These are phyloP conservation scores for Candida anutae DNA, from an alignment of 1,139 yeast genomes.

Conservation along the genomic window DNA sequence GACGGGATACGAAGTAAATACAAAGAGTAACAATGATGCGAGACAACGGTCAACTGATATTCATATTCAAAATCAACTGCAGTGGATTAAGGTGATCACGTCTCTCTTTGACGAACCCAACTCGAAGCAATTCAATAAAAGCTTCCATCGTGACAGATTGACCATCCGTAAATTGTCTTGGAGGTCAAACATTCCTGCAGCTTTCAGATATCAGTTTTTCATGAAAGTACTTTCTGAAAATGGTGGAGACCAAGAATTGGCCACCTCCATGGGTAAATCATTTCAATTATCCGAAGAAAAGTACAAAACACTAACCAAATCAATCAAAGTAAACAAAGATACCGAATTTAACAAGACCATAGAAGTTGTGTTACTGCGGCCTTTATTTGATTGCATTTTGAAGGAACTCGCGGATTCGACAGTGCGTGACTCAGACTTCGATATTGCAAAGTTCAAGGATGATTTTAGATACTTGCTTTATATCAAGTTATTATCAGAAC, in stretches of 20 bases:
- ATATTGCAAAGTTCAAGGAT: constrained; percentile 13
- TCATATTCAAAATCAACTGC: constrained; percentile 15
- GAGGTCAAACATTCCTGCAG: constrained; percentile 30
- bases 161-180: constrained; percentile 28
- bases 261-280: constrained; percentile 10
- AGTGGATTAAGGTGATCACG: constrained; percentile 18
- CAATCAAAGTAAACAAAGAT: constrained; percentile 25
- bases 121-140: constrained; percentile 18
- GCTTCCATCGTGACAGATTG: constrained; percentile 22
- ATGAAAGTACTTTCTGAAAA: constrained; percentile 16
- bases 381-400: constrained; percentile 22
- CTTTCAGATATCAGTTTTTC: constrained; percentile 22
- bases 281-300: constrained; percentile 16
- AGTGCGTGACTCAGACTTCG: constrained; percentile 5
- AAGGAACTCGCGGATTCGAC: constrained; percentile 9
- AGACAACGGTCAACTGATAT: constrained; percentile 14
- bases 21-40: constrained; percentile 15
- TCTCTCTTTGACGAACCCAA: constrained; percentile 12
- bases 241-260: constrained; percentile 11
- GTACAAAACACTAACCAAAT: constrained; percentile 17
- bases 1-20: constrained; percentile 21
- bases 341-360: constrained; percentile 26
- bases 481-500: constrained; percentile 30
- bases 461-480: constrained; percentile 27
- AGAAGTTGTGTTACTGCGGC: constrained; percentile 18